These are phyloP conservation scores for Tuber indicum DNA, from an alignment of 495 filamentous ascomycete species.

Conservation along the genomic window DNA sequence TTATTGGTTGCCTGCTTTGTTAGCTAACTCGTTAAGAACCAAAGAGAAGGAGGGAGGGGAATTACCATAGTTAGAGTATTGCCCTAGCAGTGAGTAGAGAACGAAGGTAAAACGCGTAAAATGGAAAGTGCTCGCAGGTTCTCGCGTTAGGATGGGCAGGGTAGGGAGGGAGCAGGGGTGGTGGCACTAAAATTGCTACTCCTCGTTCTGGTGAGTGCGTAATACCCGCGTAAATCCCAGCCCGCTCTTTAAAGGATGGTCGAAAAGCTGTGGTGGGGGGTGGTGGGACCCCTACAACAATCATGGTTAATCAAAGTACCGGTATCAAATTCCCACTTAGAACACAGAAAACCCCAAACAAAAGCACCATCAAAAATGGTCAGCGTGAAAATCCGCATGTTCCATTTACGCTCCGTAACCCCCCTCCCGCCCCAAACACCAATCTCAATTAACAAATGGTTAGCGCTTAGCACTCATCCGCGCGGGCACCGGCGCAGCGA, in stretches of 20 bases:
- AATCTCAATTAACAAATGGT: constrained; percentile 33
- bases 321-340: neutral
- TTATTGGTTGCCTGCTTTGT: constrained; percentile 3
- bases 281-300: neutral
- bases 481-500: constrained; percentile 74
- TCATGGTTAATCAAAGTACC: neutral
- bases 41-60: neutral
- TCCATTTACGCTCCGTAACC: constrained; percentile 64
- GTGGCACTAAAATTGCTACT: neutral
- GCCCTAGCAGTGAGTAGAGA: neutral
- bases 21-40: neutral
- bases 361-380: constrained; percentile 59
- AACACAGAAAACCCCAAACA: neutral
- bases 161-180: neutral
- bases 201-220: neutral
- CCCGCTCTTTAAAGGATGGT: neutral
- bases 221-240: neutral
- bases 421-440: constrained; percentile 17
- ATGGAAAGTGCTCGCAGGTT: neutral
- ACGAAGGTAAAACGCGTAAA: neutral
- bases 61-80: neutral
- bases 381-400: constrained; percentile 68
- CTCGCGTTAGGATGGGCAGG: neutral
- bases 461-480: constrained; percentile 55
- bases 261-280: too few species aligned